Evolutionary conservation across 2,329 filamentous ascomycete genomes (phyloP).

Genomic region (Tolypocladium amazonense): DNA sequence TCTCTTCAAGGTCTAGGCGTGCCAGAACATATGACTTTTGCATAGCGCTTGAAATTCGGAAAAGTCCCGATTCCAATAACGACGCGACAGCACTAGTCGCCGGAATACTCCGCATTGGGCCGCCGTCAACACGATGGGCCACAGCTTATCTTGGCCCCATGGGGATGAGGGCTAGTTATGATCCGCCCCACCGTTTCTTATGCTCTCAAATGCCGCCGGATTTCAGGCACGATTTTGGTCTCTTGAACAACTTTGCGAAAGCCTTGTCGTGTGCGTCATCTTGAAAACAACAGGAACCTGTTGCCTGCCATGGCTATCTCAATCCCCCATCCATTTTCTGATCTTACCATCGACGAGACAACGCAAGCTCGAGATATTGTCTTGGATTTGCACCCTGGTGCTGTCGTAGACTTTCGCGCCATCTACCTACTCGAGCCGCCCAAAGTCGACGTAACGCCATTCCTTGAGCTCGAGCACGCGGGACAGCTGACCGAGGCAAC

Average conservation of each 20-base stretch:
- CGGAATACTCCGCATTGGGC: not conserved
- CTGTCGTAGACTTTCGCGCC: constrained; percentile 32
- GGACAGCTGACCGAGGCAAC: constrained; percentile 15
- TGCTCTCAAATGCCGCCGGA: not conserved
- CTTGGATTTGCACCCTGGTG: constrained; percentile 14
- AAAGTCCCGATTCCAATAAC: not conserved
- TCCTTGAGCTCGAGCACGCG: constrained; percentile 32
- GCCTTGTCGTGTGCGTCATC: not conserved
- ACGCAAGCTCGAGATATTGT: constrained; percentile 23
- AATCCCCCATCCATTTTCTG: constrained; percentile 21
- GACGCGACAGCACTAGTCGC: not conserved
- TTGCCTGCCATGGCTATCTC: not conserved
- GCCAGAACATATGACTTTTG: too few species aligned
- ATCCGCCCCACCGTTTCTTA: not conserved
- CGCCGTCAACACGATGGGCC: not conserved
- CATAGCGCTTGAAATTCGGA: not conserved
- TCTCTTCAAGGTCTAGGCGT: not conserved
- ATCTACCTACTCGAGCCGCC: constrained; percentile 39
- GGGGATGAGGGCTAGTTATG: not conserved
- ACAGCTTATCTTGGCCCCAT: not conserved
- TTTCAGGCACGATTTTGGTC: not conserved
- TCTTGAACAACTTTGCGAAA: not conserved
- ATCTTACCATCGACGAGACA: constrained; percentile 16
- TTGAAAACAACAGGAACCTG: not conserved
- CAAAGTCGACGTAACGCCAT: constrained; percentile 34